phyloP scores from a whole-genome alignment of 2,329 filamentous ascomycete species.

The Aspergillus ustus region DNA sequence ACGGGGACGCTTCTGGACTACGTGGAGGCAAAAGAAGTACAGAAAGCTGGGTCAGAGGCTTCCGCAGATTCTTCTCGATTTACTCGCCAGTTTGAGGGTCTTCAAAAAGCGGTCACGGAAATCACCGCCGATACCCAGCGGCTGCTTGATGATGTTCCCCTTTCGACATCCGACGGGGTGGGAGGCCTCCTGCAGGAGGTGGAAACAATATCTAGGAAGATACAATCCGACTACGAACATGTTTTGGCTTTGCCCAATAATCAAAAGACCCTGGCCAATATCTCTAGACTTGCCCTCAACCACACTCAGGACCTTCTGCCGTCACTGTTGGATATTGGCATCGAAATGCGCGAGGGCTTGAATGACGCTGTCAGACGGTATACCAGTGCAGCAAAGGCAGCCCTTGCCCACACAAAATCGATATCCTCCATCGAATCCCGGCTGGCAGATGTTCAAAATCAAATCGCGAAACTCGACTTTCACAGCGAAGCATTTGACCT shows the following conservation, averaged over 20 bases:
- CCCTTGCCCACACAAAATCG: constrained; percentile 75
- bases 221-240: constrained; percentile 82
- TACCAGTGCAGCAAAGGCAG: constrained; percentile 68
- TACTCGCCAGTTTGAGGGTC: constrained; percentile 61
- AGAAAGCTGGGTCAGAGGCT: constrained; percentile 71
- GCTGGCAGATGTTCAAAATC: constrained; percentile 72
- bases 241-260: constrained; percentile 71
- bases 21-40: constrained; percentile 73
- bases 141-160: constrained; percentile 44
- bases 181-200: constrained; percentile 79
- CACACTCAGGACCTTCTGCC: constrained; percentile 69
- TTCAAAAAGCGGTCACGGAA: constrained; percentile 64
- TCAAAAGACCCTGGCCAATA: constrained; percentile 65
- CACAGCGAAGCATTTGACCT: constrained; percentile 83
- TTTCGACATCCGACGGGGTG: constrained; percentile 67
- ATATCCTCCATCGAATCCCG: constrained; percentile 80
- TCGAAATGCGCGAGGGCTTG: constrained; percentile 58
- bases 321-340: constrained; percentile 60
- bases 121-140: constrained; percentile 61
- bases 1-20: constrained; percentile 73
- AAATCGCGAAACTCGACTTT: constrained; percentile 72
- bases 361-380: constrained; percentile 63
- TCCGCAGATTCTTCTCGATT: constrained; percentile 64
- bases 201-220: constrained; percentile 81
- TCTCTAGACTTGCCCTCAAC: constrained; percentile 66